A percentile compares a stretch with the other conserved stretches of the same genome.
Conservation (phyloP, 345 rosid genomes). For the Populus euphratica region DNA sequence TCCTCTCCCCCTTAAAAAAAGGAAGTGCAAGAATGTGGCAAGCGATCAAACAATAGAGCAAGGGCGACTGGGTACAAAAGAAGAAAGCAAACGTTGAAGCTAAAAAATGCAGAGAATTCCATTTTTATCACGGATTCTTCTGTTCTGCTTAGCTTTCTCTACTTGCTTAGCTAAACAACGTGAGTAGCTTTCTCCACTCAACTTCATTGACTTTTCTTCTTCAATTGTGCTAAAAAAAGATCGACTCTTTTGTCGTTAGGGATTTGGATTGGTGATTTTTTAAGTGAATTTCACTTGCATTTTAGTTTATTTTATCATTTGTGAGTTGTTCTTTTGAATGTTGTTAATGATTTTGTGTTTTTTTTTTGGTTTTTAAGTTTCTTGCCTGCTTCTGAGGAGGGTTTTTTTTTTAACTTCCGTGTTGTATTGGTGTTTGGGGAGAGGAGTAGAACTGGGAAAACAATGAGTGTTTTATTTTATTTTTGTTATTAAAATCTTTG, state of each 20-base stretch:
- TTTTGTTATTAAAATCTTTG: background rate
- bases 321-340: background rate
- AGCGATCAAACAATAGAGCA: background rate
- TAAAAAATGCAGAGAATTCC: conserved; percentile 12
- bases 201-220: background rate
- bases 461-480: background rate
- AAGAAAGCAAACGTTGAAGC: background rate
- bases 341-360: background rate
- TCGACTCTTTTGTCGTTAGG: background rate
- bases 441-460: background rate
- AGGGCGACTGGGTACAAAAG: background rate
- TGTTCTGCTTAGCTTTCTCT: conserved; percentile 12
- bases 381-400: background rate
- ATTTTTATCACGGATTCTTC: background rate
- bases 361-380: background rate
- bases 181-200: conserved; percentile 2
- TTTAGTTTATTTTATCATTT: background rate
- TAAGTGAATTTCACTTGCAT: background rate
- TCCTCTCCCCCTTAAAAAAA: background rate
- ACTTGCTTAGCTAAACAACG: conserved; percentile 15
- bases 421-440: background rate
- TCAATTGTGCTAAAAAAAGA: background rate
- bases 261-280: background rate
- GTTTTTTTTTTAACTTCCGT: background rate
- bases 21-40: background rate